Evolutionary conservation across 2,329 filamentous ascomycete genomes (phyloP), one percentile per base, ranked within the genome.

Genomic region (Mycosphaerella sp.): DNA sequence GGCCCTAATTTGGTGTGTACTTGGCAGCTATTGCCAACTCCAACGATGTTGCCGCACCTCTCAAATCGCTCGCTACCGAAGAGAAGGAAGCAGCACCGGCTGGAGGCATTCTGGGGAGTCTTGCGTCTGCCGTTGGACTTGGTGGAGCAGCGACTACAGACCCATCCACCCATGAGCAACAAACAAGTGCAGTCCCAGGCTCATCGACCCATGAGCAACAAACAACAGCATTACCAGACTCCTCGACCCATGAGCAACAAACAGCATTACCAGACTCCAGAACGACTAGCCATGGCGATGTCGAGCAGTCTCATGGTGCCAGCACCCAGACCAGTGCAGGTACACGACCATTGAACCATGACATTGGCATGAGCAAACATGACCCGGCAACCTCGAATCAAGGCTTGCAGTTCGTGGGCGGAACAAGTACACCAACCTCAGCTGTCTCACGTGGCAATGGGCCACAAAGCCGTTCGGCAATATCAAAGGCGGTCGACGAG

Each of bases 71-170:
- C 14, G 17, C 42, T 3, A 21, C 17, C 12, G 42, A 44, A 11
- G 42, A 44, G 8, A 21, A 23, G 11, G 42, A 29, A 29, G 21
- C 42, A 26, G 42, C 48, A n/a, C 40, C 48, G 12, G 4, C 29
- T 31, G 48, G 48, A 51, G 48, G 40, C n/a, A 39, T 51, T 29
- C 31, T 51, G 10, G 41, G 40, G 14, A 51, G n/a, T 38, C 8
- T 51, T 29, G 48, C 48, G n/a, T 51, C 48, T 10, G 48, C 48
- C 14, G 48, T 51, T 11, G 48, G 48, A 23, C 41, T 51, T 6
- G 39, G 41, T 21, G 41, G 48, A 23, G 42, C 48, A 29, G 43
- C 23, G 3, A 32, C 48, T 43, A 11, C 41, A 21, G 32, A 45
- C 32, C 17, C 48, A 14, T 32, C 48, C 31, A 43, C 32, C 31